A percentile compares a stretch with the other conserved stretches of the same genome.
Evolutionary conservation across 2,329 filamentous ascomycete species (phyloP).

Genomic region (Fusarium sp.): DNA sequence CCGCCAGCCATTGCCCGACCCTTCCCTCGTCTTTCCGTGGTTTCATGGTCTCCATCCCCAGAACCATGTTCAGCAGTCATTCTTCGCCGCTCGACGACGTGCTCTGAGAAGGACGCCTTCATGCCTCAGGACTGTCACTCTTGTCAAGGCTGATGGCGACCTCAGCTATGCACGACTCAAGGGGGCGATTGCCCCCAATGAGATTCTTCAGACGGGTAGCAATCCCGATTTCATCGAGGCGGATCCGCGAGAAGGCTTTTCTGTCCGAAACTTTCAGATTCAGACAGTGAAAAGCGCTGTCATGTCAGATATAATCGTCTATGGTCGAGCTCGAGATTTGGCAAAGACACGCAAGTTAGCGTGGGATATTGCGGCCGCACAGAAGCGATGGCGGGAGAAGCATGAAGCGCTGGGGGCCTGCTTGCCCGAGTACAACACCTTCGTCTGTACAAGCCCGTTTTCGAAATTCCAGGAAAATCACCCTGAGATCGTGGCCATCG

Average conservation of each 20-base stretch:
- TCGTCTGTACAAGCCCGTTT: conserved; percentile 76
- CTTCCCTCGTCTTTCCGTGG: conserved; percentile 94
- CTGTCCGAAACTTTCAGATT: conserved; percentile 96
- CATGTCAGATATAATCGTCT: conserved; percentile 92
- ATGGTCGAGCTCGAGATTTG: conserved; percentile 83
- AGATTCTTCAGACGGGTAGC: conserved; percentile 72
- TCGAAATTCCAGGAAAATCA: conserved; percentile 77
- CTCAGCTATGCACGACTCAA: conserved; percentile 81
- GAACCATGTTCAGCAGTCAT: conserved; percentile 89
- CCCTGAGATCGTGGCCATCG: conserved; percentile 78
- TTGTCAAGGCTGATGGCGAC: conserved; percentile 91
- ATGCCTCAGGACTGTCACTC: conserved; percentile 82
- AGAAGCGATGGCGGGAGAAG: conserved; percentile 78
- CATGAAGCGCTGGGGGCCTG: conserved; percentile 67
- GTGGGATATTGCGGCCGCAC: conserved; percentile 79
- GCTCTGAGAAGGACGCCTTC: conserved; percentile 74
- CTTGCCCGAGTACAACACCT: conserved; percentile 83
- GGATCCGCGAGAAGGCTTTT: conserved; percentile 92
- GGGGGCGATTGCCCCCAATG: conserved; percentile 84
- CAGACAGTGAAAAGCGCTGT: conserved; percentile 89
- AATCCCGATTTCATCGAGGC: conserved; percentile 78
- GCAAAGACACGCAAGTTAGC: conserved; percentile 71
- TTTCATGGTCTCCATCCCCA: conserved; percentile 90
- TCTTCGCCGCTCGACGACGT: conserved; percentile 84
- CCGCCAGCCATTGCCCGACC: conserved; percentile 83